phyloP scores from a whole-genome alignment of 1,284 basidiomycete species.

The Naganishia albida region DNA sequence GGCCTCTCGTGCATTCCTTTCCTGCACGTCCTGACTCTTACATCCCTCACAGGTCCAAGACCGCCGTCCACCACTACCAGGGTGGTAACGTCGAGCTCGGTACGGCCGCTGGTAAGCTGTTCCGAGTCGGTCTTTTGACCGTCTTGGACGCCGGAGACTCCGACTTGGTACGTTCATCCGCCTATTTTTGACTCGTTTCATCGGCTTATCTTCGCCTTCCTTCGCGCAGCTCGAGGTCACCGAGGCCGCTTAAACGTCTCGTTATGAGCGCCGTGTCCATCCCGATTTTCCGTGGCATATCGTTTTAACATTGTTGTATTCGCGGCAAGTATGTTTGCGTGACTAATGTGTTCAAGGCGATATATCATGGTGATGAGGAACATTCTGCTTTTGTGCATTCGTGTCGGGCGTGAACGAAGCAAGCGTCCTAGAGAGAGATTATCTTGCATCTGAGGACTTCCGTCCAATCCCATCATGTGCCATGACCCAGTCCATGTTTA shows the following conservation, averaged over 20 bases:
- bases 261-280: neutral
- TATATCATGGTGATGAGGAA: neutral
- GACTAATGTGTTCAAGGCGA: neutral
- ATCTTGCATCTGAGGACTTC: too few relatives aligned
- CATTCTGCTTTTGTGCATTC: neutral
- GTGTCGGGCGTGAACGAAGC: too few relatives aligned
- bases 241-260: constrained; percentile 27
- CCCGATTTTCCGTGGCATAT: neutral
- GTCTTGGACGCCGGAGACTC: constrained; percentile 96
- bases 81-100: constrained; percentile 98
- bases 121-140: constrained; percentile 99
- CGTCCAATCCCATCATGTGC: too few relatives aligned
- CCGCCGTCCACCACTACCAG: constrained; percentile 92
- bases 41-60: constrained; percentile 67
- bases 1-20: neutral
- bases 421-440: too few relatives aligned
- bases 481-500: too few relatives aligned
- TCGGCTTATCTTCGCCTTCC: neutral
- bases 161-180: constrained; percentile 65
- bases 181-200: neutral
- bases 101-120: constrained; percentile 98
- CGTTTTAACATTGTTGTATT: constrained; percentile 16
- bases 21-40: neutral
- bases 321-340: constrained; percentile 3
- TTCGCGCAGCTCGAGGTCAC: constrained; percentile 22